Percentiles rank a stretch among this genome's conserved stretches.
These are phyloP conservation scores for Ustilago crameri DNA, from an alignment of 1,284 basidiomycete genomes.

Conservation along the genomic window DNA sequence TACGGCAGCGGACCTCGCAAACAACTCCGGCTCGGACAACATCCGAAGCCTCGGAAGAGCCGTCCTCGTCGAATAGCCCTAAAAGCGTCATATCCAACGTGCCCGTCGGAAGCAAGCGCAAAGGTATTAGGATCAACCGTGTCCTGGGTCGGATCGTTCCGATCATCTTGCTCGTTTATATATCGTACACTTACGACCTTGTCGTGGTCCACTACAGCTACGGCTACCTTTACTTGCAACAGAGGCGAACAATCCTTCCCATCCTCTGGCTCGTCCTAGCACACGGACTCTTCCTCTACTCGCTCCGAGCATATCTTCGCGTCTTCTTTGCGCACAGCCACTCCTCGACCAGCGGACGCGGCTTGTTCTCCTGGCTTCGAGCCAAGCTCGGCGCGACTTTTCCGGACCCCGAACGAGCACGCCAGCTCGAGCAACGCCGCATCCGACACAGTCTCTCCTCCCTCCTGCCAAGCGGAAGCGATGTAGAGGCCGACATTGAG, in stretches of 20 bases:
- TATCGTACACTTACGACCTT: conserved; percentile 30
- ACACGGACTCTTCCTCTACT: conserved; percentile 26
- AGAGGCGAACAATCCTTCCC: background rate
- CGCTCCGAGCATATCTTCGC: conserved; percentile 26
- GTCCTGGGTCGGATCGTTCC: conserved; percentile 43
- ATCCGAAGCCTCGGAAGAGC: conserved; percentile 6
- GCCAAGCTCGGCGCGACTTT: conserved; percentile 10
- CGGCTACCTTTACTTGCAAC: conserved; percentile 17
- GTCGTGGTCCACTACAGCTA: conserved; percentile 29
- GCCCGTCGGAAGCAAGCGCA: background rate
- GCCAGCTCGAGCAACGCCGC: background rate
- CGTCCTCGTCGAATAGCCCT: background rate
- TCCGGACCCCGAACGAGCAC: background rate
- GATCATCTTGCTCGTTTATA: conserved; percentile 41
- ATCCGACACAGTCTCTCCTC: background rate
- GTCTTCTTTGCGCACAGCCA: conserved; percentile 30
- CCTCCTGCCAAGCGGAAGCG: background rate
- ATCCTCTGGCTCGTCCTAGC: conserved; percentile 22
- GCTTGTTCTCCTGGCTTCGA: conserved; percentile 7
- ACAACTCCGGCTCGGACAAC: conserved; percentile 1
- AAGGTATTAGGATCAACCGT: conserved; percentile 36
- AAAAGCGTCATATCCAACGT: background rate
- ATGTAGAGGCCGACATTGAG: background rate
- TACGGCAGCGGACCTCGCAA: conserved; percentile 21
- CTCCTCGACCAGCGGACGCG: background rate